Evolutionary conservation across 139 green algal species (phyloP), one percentile per base, ranked within the genome.

Genomic region (Chlamydomonas incerta): DNA sequence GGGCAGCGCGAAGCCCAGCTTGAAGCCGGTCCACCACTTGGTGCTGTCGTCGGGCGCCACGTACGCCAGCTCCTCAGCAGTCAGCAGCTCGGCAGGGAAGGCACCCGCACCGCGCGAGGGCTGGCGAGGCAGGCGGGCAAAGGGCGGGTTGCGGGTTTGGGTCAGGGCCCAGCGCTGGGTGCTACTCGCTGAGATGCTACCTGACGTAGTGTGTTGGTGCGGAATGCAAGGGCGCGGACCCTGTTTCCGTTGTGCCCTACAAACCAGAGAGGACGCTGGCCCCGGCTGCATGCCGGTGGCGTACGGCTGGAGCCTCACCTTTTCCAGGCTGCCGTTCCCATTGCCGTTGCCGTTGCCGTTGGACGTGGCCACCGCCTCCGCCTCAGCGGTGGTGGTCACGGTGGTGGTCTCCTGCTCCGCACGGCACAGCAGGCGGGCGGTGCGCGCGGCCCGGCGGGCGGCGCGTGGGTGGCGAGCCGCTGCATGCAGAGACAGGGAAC

Each of bases 1-100:
- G 14, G 95, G 96, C 81, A 97, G 91, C 17, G 96, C 96, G 55
- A 96, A 92, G 15, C 82, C 87, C 41, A 95, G 88, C 71, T 91
- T 90, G 74, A 87, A 81, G 65, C 62, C 83, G 23, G 92, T 92
- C 88, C 87, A 92, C 23, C 21, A 66, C 60, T n/a, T n/a, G 8
- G 26, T 21, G 23, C 8, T 15, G n/a, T 35, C 65, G 63, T 29
- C 21, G 79, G 65, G 79, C 15, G n/a, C 65, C 24, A 11, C 8
- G 35, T 41, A 85, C 0, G 80, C 31, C 33, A 85, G 80, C 80
- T 85, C 80, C 47, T 76, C 80, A 0, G 20, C 80, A 26, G 57
- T 50, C n/a, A 83, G 77, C 20, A 83, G 15, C 37, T 65, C 77
- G 63, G 41, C 15, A 0, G 77, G 63, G 77, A 83, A 83, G n/a